Percentiles rank a stretch among this genome's conserved stretches.
These are phyloP conservation scores for Debaryomyces castellii DNA, from an alignment of 805 yeast species.

Conservation along the genomic window DNA sequence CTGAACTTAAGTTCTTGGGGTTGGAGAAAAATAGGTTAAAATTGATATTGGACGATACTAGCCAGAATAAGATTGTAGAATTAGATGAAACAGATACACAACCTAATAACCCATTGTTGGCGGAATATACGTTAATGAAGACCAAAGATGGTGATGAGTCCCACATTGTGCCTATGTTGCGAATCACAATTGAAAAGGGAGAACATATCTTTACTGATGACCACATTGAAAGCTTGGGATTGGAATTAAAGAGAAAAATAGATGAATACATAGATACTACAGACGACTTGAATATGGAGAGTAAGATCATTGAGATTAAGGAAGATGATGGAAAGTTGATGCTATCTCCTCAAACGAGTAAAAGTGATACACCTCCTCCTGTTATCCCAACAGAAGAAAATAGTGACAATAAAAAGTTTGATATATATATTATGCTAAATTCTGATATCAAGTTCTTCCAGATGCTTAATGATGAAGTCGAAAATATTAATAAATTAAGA, in stretches of 20 bases:
- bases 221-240: constrained; percentile 30
- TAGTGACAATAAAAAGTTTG: constrained; percentile 22
- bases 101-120: constrained; percentile 40
- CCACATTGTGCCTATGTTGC: constrained; percentile 37
- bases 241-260: constrained; percentile 26
- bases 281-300: constrained; percentile 5
- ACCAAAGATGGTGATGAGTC: constrained; percentile 14
- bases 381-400: constrained; percentile 6
- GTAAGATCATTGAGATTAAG: constrained; percentile 26
- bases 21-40: constrained; percentile 46
- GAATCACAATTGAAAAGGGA: constrained; percentile 34
- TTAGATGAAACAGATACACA: constrained; percentile 30
- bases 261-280: constrained; percentile 21
- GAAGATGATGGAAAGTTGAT: constrained; percentile 26
- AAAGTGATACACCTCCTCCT: constrained; percentile 6
- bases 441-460: constrained; percentile 62
- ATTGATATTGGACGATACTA: constrained; percentile 31
- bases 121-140: constrained; percentile 41
- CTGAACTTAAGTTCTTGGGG: constrained; percentile 61
- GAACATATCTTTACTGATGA: constrained; percentile 28
- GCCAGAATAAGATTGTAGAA: constrained; percentile 25
- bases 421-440: constrained; percentile 43
- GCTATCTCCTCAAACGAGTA: constrained; percentile 23
- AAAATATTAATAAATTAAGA: constrained; percentile 46
- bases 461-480: constrained; percentile 55